Base-by-base conservation (phyloP, 2,329 filamentous ascomycete genomes). In the Monosporascus sp. region DNA sequence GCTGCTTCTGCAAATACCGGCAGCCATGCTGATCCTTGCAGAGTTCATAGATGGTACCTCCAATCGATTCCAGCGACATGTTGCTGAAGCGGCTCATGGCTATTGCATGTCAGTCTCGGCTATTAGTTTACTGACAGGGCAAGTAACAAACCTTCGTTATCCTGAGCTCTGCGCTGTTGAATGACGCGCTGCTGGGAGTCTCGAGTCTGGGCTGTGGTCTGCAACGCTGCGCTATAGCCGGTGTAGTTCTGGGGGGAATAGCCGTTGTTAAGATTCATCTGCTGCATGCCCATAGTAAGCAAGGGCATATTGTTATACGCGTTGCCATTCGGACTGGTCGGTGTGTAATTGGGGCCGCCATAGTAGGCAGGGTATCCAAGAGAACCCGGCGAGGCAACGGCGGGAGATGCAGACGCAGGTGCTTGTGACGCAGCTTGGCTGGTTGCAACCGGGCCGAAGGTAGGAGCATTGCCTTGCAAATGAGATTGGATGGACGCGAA, bases 1-100 rank as follows among this genome's bases (percentile, higher is more conserved):
- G 80, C 76, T 97, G 96, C 78, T 96, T 94, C 75, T 99, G 94
- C 52, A 99, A 77, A 70, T 94, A 99, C 54, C 94, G 89, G 66
- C 94, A 99, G 54, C 94, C 94, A 70, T 99, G 92, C 74, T 99
- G 94, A 66, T 99, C 94, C 74, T 97, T 97, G 81, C 93, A 97
- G 37, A 97, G 77, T 49, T 84, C 81, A 70, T 96, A 95, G 64
- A 99, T 90, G 63, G 91, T 87, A 48, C 91, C 90, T 37, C 81
- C 79, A 63, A 94, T 87, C 37, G 86, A 82, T 67, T 96, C 90
- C 22, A 97, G 77, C 15, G 89, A 84, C 65, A 89, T 82, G 67
- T 94, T 93, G 61, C 88, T 84, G 72, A 90, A 97, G 55, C 90
- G 88, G 63, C 87, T 88, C 76, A 89, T 88, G 60, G 76, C 82